A percentile compares a stretch with the other conserved stretches of the same genome.
phyloP scores from a whole-genome alignment of 1,284 basidiomycete genomes.

The Apiotrichum brassicae region DNA sequence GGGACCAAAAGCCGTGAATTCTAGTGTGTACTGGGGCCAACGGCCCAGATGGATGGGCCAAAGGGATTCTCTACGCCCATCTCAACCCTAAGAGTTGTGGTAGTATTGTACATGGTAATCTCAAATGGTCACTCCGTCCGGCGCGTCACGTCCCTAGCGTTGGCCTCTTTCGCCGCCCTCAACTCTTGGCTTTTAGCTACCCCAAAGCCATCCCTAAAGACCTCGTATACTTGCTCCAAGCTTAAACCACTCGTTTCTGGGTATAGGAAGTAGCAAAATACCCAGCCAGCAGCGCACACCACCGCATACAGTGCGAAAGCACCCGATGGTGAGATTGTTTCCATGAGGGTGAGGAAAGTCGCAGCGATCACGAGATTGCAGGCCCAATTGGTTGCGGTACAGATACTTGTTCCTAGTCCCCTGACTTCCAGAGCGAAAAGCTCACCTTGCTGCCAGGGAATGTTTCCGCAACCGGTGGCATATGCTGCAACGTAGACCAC shows the following conservation, averaged over 20 bases:
- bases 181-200: conserved; percentile 44
- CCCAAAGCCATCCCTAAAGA: conserved; percentile 50
- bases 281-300: conserved; percentile 62
- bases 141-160: too few relatives aligned
- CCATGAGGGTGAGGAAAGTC: conserved; percentile 70
- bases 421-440: conserved; percentile 70
- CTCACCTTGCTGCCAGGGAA: conserved; percentile 83
- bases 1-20: too few relatives aligned
- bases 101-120: too few relatives aligned
- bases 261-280: conserved; percentile 65
- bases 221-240: conserved; percentile 49
- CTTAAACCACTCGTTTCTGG: conserved; percentile 59
- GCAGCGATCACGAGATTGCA: conserved; percentile 68
- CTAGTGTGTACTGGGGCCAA: too few relatives aligned
- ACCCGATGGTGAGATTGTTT: conserved; percentile 64
- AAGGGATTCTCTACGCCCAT: too few relatives aligned
- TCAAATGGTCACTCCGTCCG: too few relatives aligned
- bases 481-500: conserved; percentile 76
- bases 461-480: conserved; percentile 68
- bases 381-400: conserved; percentile 74
- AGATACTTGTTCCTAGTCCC: conserved; percentile 69
- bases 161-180: conserved; percentile 11
- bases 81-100: too few relatives aligned
- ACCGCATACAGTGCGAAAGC: conserved; percentile 75
- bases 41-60: too few relatives aligned